A percentile compares a stretch with the other conserved stretches of the same genome.
These are phyloP conservation scores for Apiospora rasikravindrae DNA, from an alignment of 2,329 filamentous ascomycete species.

Conservation along the genomic window DNA sequence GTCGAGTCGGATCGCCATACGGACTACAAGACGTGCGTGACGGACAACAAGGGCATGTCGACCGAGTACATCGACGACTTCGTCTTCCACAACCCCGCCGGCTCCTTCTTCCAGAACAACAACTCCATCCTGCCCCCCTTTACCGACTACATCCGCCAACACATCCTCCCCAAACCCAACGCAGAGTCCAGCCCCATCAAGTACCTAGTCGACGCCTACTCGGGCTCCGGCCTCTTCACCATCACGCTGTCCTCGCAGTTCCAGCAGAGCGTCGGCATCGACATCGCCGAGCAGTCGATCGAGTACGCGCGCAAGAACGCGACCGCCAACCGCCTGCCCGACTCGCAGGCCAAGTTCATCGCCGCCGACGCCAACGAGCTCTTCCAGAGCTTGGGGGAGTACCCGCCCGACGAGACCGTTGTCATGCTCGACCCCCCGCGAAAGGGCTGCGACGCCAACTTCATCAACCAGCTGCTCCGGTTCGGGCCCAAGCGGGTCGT, in stretches of 20 bases:
- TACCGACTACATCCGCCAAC: slow-evolving; percentile 83
- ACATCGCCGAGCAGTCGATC: slow-evolving; percentile 83
- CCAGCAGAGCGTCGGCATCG: slow-evolving; percentile 85
- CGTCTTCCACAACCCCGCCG: slow-evolving; percentile 88
- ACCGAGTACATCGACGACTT: slow-evolving; percentile 89
- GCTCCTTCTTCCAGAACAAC: slow-evolving; percentile 99
- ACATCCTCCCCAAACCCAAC: slow-evolving; percentile 65
- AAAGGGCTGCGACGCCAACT: slow-evolving; percentile 89
- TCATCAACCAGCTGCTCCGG: slow-evolving; percentile 78
- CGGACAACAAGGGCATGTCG: slow-evolving; percentile 79
- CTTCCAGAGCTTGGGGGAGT: slow-evolving; percentile 72
- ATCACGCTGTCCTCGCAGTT: slow-evolving; percentile 89
- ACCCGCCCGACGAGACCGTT: slow-evolving; percentile 80
- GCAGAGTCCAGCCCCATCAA: slow-evolving; percentile 61
- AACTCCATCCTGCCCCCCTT: slow-evolving; percentile 92
- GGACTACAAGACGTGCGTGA: slow-evolving; percentile 88
- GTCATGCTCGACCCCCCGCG: slow-evolving; percentile 97
- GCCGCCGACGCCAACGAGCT: slow-evolving; percentile 85
- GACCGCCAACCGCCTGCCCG: slow-evolving; percentile 70
- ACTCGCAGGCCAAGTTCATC: slow-evolving; percentile 78
- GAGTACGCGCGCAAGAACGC: slow-evolving; percentile 81
- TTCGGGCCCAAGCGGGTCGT: slow-evolving; percentile 82
- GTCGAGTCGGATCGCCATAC: slow-evolving; percentile 65
- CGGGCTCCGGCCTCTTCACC: slow-evolving; percentile 94
- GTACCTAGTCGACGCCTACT: slow-evolving; percentile 97